Percentiles rank a stretch among this genome's conserved stretches.
These are phyloP conservation scores for Tolypocladium cylindrosporum DNA, from an alignment of 2,329 filamentous ascomycete genomes.

Conservation along the genomic window DNA sequence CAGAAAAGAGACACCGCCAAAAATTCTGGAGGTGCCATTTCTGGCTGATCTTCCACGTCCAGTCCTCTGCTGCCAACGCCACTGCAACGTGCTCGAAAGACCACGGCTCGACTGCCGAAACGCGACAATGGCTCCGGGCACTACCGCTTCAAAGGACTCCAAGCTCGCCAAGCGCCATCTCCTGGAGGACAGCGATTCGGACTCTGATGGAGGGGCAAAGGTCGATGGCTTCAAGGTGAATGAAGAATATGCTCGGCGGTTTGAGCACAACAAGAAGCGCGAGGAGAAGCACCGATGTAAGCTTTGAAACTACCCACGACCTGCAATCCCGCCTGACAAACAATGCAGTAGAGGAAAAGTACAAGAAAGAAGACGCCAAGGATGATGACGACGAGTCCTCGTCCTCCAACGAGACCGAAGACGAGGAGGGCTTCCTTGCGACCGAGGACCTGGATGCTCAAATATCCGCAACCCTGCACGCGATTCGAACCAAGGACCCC, in stretches of 20 bases:
- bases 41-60: background rate
- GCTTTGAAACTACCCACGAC: conserved; percentile 14
- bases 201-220: conserved; percentile 30
- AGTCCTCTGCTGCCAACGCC: background rate
- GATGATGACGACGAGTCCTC: conserved; percentile 47
- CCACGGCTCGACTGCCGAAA: background rate
- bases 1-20: conserved; percentile 20
- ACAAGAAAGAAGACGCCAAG: conserved; percentile 38
- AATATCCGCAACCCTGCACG: conserved; percentile 76
- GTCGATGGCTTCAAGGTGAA: conserved; percentile 67
- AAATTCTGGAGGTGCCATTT: conserved; percentile 12
- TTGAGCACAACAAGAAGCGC: conserved; percentile 95
- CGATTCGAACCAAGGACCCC: conserved; percentile 85
- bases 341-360: conserved; percentile 75
- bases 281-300: conserved; percentile 68
- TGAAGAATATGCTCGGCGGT: conserved; percentile 76
- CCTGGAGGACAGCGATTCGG: conserved; percentile 46
- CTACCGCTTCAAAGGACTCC: conserved; percentile 12
- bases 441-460: conserved; percentile 79
- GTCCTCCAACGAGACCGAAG: conserved; percentile 72
- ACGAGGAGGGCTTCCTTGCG: conserved; percentile 79
- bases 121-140: conserved; percentile 6
- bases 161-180: conserved; percentile 35
- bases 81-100: background rate
- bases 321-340: background rate